Evolutionary conservation across 169 alveolate genomes (phyloP).

Genomic region (Amoebophrya sp.): DNA sequence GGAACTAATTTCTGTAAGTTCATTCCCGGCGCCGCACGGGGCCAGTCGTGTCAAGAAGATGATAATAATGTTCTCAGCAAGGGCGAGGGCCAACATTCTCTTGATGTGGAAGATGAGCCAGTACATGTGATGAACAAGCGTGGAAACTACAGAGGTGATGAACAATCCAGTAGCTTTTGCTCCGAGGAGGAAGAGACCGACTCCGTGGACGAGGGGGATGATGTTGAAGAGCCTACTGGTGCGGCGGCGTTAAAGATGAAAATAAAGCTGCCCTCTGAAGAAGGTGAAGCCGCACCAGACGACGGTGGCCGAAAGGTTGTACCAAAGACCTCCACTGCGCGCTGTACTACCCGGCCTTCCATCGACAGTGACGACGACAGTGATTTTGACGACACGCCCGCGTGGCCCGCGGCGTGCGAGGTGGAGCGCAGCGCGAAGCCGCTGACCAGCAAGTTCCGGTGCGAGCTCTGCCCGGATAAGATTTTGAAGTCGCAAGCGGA

Average conservation of each 20-base stretch:
- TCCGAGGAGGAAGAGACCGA: background rate
- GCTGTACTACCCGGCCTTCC: too few species aligned
- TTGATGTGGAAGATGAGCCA: too few species aligned
- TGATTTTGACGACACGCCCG: background rate
- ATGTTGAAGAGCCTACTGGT: background rate
- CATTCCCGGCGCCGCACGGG: background rate
- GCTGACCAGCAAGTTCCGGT: background rate
- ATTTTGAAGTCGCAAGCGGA: background rate
- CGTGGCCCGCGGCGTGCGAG: background rate
- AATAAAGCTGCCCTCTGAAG: background rate
- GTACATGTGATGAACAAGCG: too few species aligned
- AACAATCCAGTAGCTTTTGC: background rate
- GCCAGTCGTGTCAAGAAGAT: too few species aligned
- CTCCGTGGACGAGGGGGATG: background rate
- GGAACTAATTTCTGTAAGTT: too few species aligned
- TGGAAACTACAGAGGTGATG: background rate
- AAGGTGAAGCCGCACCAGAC: background rate
- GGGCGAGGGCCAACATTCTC: too few species aligned
- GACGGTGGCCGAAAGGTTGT: background rate
- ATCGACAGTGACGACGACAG: background rate
- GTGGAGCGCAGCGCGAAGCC: background rate
- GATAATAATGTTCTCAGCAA: too few species aligned
- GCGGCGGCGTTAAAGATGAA: too few species aligned
- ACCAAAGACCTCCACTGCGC: background rate
- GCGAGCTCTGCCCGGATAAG: slow-evolving; percentile 12